phyloP scores from a whole-genome alignment of 805 yeast species.

The Spathaspora sp. region DNA sequence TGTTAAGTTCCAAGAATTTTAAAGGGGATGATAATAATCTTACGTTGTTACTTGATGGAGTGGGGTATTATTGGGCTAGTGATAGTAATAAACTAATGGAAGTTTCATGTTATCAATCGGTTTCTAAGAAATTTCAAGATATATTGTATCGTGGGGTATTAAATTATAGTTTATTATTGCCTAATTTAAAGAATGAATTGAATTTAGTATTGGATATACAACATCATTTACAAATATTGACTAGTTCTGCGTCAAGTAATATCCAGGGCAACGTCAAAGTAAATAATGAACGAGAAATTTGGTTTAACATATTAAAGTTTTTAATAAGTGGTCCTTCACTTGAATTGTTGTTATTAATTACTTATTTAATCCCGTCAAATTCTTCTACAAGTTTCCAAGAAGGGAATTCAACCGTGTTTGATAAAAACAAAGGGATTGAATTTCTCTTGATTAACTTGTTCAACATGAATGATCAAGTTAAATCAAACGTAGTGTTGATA shows the following conservation, averaged over 20 bases:
- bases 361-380: constrained; percentile 40
- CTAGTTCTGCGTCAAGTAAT: constrained; percentile 14
- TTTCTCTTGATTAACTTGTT: constrained; percentile 37
- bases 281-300: constrained; percentile 32
- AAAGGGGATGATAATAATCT: constrained; percentile 13
- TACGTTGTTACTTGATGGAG: constrained; percentile 34
- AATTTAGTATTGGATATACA: constrained; percentile 41
- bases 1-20: constrained; percentile 36
- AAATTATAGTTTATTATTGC: constrained; percentile 29
- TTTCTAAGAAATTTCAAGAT: constrained; percentile 32
- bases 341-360: constrained; percentile 35
- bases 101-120: constrained; percentile 37
- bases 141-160: constrained; percentile 28
- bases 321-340: constrained; percentile 39
- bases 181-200: constrained; percentile 37
- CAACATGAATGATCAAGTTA: constrained; percentile 37
- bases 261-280: constrained; percentile 17
- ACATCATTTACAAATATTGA: constrained; percentile 36
- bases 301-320: constrained; percentile 41
- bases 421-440: constrained; percentile 44
- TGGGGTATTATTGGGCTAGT: constrained; percentile 42
- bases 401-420: constrained; percentile 38
- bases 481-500: constrained; percentile 38
- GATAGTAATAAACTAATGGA: constrained; percentile 39
- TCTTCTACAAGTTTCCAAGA: constrained; percentile 38